Evolutionary conservation across 148 eudicot genomes (phyloP), one percentile per base, ranked within the genome.

Genomic region (Vaccinium vitisidaea): DNA sequence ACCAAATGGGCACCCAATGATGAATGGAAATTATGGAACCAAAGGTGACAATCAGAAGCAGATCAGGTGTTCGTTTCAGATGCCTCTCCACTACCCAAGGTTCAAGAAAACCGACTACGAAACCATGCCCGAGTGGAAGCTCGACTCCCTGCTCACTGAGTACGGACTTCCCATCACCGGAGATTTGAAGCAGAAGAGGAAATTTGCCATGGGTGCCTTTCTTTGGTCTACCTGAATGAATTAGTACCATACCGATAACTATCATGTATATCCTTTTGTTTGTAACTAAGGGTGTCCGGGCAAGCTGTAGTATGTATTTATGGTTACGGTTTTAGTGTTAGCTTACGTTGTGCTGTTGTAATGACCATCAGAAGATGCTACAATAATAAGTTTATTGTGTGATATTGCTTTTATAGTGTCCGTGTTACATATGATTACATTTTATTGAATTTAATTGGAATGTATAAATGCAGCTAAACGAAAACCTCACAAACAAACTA

Each of bases 21-120:
- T 65, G 18, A 69, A 0, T 6, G 54, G 11, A 19, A 56, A 16
- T 36, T 36, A 36, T 48, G 25, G 55, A 43, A 9, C 27, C 14
- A 43, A 27, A 69, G 6, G 74, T 69, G 39, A 13, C 30, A 8
- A n/a, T 8, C 13, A 77, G 1, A 36, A 77, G 71, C 18, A 63
- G 83, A 14, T 69, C 18, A 30, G 43, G 8, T 80, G 53, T 43
- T 58, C 71, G 14, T 89, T 89, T 59, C 88, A 89, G 69, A 89
- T 89, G 90, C 90, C 90, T 15, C 36, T 89, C 48, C 90, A 89
- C 84, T 89, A 89, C 76, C 90, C 90, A 39, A 87, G 88, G 74
- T 87, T 85, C 88, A 87, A 70, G 25, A 65, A 82, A 27, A 82
- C 86, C 13, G 91, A 89, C 69, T 89, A 89, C 82, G 89, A 89